Base-by-base conservation (phyloP, 2,329 filamentous ascomycete species). In the Venturia pyrina region DNA sequence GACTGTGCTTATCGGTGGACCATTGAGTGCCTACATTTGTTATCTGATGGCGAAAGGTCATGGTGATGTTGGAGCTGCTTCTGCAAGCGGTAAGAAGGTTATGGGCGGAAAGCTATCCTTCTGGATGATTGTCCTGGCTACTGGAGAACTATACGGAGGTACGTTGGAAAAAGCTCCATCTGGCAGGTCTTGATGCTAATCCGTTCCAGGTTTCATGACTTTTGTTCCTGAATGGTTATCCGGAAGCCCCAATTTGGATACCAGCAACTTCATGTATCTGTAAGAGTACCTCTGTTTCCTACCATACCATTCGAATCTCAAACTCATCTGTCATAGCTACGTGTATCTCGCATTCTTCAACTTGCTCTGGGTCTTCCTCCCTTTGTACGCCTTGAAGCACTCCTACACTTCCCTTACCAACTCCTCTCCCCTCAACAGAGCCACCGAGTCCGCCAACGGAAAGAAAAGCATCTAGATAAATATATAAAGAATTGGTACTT, bases 291-390 rank as follows among this genome's bases (percentile, higher is more conserved):
- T 13, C 24, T 19, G 6, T 8, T 17, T 3, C 21, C 3, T 62
- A 32, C 44, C 19, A 59, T 5, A 65, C 24, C 10, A 28, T 40
- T 13, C 7, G n/a, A 32, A 65, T 11, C 41, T 43, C 48, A 64
- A 32, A 40, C 56, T 41, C 53, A 57, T 64, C 4, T 13, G 46
- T n/a, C 24, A 43, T 59, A 78, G 77, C 24, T 87, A 85, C 83
- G 74, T 88, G 13, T 88, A 88, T 70, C 74, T 88, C 68, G 74
- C 83, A 67, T 87, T 87, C 74, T 88, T 88, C 76, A 88, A 88
- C 71, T 82, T 78, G 21, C 74, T 88, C 3, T 87, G 85, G 64
- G 64, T 66, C 2, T 61, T 61, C 17, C 21, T 66, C n/a, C 64
- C 64, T 8, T 32, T 66, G 10, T 66, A 28, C 17, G 53, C 53